Evolutionary conservation across 2,329 filamentous ascomycete species (phyloP), one percentile per base, ranked within the genome.

Genomic region (Alternaria infectoria): DNA sequence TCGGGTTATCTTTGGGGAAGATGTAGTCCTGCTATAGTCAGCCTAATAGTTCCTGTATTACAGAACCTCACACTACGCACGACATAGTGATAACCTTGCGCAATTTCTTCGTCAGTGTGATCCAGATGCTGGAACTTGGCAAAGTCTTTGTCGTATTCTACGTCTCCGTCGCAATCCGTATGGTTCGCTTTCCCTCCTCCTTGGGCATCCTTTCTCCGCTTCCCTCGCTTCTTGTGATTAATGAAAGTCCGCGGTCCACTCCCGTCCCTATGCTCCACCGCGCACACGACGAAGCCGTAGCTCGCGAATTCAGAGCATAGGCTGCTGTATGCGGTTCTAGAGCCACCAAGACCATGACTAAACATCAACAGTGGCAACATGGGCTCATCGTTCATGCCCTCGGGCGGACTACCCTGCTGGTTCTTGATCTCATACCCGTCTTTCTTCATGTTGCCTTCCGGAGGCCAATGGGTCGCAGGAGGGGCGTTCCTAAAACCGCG

Each of bases 261-360:
- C 1, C 89, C 89, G 72, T 91, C 89, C 26, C 89, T 79, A 74
- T 91, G 89, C 76, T 91, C 89, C 23, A 91, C 72, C 0, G 88
- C 87, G 32, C 88, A 85, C 0, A 91, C 88, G 1, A 91, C 81
- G 68, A 90, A 89, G 0, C 89, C 88, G 67, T 89, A 88, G 71
- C 87, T 89, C 0, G 88, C 89, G 67, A 91, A 86, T 46, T 91
- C 88, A 8, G 88, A 87, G 67, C 88, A 91, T 2, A 91, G 81
- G 15, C 85, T 84, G 17, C 86, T 89, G 70, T 89, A 90, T 65
- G 85, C 86, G 3, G 88, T 90, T 50, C 88, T 80, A 2, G 87
- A 89, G 0, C 88, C 89, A 6, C 89, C 88, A 6, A 91, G 77
- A 0, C 89, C 89, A 75, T 91, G 89, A 69, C 87, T 89, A 75